phyloP scores from a whole-genome alignment of 352 stramenopile genomes.

The Albugo laibachii region DNA sequence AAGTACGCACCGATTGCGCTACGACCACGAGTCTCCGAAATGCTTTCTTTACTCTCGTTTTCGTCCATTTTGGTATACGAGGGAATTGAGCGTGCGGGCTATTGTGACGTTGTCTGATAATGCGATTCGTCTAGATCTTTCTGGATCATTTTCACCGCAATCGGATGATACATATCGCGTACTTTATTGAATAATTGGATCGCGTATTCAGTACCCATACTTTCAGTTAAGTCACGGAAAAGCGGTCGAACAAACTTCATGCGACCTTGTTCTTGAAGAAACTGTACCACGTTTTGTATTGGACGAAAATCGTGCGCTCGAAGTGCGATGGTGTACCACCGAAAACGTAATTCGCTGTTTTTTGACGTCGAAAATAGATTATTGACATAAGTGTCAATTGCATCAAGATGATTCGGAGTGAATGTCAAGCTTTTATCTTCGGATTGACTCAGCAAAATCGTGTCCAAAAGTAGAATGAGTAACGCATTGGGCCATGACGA shows the following conservation, averaged over 20 bases:
- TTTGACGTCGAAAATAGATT: constrained; percentile 22
- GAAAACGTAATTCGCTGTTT: constrained; percentile 53
- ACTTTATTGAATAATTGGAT: constrained; percentile 3
- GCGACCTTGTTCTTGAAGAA: constrained; percentile 43
- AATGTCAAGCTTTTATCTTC: constrained; percentile 4
- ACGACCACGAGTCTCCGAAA: not conserved
- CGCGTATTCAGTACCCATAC: not conserved
- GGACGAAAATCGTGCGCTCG: constrained; percentile 22
- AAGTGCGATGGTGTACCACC: constrained; percentile 40
- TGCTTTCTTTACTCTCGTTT: not conserved
- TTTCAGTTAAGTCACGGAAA: constrained; percentile 24
- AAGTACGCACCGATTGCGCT: not conserved
- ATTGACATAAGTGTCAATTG: constrained; percentile 31
- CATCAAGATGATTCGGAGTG: constrained; percentile 19
- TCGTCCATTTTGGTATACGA: not conserved
- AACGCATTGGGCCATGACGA: constrained; percentile 23
- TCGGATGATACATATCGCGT: constrained; percentile 31
- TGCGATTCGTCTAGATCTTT: constrained; percentile 4
- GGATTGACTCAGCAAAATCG: constrained; percentile 21
- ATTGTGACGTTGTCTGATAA: not conserved
- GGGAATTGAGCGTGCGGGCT: not conserved
- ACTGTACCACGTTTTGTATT: constrained; percentile 17
- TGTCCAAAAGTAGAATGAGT: constrained; percentile 40
- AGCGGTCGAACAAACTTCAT: constrained; percentile 63
- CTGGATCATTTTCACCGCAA: constrained; percentile 53